Base-by-base conservation (phyloP, 805 yeast genomes). In the Naumovozyma castellii region DNA sequence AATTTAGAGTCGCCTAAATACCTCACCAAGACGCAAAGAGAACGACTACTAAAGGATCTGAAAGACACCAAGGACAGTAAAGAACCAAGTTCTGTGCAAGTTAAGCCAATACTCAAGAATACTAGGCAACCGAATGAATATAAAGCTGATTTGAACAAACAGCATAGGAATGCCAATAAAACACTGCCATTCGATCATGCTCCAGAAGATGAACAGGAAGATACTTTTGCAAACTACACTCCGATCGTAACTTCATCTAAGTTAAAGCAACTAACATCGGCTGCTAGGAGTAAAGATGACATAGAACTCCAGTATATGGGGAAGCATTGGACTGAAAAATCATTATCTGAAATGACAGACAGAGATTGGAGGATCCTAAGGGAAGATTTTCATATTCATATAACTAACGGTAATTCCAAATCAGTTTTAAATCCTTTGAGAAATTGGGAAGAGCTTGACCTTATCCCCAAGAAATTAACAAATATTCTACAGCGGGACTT, bases 301-400 rank as follows among this genome's bases (percentile, higher is more conserved):
- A 39, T 40, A 25, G 51, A 40, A 40, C 43, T 36, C 43, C 36
- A 43, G 27, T 54, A 49, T 30, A 44, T 51, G 47, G 60, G 59
- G 18, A 44, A 51, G 40, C 65, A 62, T 44, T 92, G 97, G 97
- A 62, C 76, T 0, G 69, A 76, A 32, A 92, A 90, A 51, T 57
- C 72, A 0, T 59, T 78, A 2, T 59, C 59, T 0, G 69, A 73
- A 32, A 87, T 90, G 97, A 73, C 75, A 0, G 65, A 69, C 0
- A 68, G 97, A 46, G 97, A 92, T 58, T 90, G 97, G 97, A 69
- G 95, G 42, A 80, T 86, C 27, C 67, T 90, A 57, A 73, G 72
- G 46, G 94, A 85, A 50, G 95, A 88, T 48, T 84, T 66, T 55
- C 73, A 73, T 47, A 84, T 90, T 17, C 63, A 69, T 1, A 65